These are phyloP conservation scores for Darksidea phi DNA, from an alignment of 495 filamentous ascomycete genomes.

Conservation along the genomic window DNA sequence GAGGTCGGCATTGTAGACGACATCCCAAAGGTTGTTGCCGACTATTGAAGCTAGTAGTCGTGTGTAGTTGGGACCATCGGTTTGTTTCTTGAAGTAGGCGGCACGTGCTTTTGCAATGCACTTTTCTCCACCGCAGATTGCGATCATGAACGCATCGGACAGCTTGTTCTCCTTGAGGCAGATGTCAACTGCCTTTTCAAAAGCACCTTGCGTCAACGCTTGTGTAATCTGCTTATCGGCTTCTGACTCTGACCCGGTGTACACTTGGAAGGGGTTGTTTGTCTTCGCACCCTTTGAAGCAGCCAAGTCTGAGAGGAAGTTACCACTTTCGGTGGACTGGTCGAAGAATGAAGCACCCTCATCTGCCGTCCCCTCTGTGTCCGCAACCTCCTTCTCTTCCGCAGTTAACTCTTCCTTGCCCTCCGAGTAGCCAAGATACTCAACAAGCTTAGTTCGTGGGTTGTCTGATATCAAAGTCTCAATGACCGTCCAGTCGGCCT, in stretches of 20 bases:
- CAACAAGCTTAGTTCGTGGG: slow-evolving; percentile 74
- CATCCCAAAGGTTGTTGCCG: slow-evolving; percentile 96
- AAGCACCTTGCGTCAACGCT: slow-evolving; percentile 82
- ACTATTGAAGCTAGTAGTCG: slow-evolving; percentile 87
- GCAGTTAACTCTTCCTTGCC: slow-evolving; percentile 50
- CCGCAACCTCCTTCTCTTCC: slow-evolving; percentile 37
- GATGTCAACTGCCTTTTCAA: slow-evolving; percentile 84
- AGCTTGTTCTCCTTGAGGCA: slow-evolving; percentile 84
- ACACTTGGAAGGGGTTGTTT: slow-evolving; percentile 84
- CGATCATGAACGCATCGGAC: slow-evolving; percentile 97
- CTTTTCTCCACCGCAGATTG: slow-evolving; percentile 91
- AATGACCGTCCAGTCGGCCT: slow-evolving; percentile 91
- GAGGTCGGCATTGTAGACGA: slow-evolving; percentile 92
- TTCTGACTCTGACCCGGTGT: slow-evolving; percentile 72
- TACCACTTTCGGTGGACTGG: slow-evolving; percentile 68
- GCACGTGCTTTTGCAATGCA: slow-evolving; percentile 92
- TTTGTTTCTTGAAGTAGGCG: slow-evolving; percentile 82
- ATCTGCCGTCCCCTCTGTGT: slow-evolving; percentile 47
- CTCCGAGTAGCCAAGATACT: slow-evolving; percentile 81
- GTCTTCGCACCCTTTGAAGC: slow-evolving; percentile 76
- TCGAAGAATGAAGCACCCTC: slow-evolving; percentile 73
- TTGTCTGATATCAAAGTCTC: slow-evolving; percentile 81
- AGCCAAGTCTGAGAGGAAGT: slow-evolving; percentile 74
- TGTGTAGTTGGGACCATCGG: slow-evolving; percentile 83
- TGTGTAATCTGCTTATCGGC: slow-evolving; percentile 85